These are phyloP conservation scores for Naegleria fowleri DNA, from an alignment of 208 protist species.

Conservation along the genomic window DNA sequence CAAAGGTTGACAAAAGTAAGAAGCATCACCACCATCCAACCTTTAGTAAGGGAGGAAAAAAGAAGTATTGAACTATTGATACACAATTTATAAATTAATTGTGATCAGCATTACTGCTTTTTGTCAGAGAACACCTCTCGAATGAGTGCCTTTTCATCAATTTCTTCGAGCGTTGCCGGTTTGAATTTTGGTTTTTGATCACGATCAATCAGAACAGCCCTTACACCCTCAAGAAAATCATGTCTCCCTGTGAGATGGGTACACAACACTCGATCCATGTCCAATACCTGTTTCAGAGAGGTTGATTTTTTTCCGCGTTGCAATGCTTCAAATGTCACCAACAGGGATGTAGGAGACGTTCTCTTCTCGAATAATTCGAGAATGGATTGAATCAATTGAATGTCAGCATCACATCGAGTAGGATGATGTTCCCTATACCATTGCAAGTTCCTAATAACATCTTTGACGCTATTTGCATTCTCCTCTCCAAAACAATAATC, in stretches of 20 bases:
- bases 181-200: neutral
- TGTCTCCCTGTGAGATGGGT: neutral
- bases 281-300: neutral
- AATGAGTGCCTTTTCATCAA: no score
- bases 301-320: neutral
- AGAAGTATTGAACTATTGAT: no score
- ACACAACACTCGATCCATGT: neutral
- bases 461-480: neutral
- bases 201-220: slow-evolving; percentile 2
- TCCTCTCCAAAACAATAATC: neutral
- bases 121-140: no score
- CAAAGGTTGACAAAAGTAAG: no score
- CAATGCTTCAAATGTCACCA: slow-evolving; percentile 2
- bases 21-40: no score
- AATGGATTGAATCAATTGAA: neutral
- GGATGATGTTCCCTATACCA: neutral
- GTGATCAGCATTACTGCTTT: no score
- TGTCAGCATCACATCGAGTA: neutral
- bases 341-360: neutral
- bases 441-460: neutral
- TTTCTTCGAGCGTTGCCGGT: neutral
- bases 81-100: no score
- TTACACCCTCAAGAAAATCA: slow-evolving; percentile 27
- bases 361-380: neutral
- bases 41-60: no score